phyloP scores from a whole-genome alignment of 1,284 basidiomycete genomes.

The Trichosporon sp. region DNA sequence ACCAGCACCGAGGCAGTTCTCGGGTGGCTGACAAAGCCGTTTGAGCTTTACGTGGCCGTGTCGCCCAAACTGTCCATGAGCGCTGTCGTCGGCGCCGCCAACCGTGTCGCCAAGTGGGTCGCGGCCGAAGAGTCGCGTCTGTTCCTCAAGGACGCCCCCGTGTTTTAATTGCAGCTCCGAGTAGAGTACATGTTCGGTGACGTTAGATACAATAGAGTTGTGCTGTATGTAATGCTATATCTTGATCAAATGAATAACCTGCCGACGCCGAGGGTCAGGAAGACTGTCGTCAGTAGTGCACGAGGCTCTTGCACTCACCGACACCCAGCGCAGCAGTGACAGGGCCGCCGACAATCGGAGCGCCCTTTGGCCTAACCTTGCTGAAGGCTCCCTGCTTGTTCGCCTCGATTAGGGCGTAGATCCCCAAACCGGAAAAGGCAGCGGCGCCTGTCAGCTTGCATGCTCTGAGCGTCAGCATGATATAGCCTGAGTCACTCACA shows the following conservation, averaged over 20 bases:
- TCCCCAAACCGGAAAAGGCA: conserved; percentile 50
- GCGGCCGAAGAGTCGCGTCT: conserved; percentile 78
- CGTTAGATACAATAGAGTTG: conserved; percentile 18
- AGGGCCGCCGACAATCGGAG: conserved; percentile 40
- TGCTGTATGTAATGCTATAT: conserved; percentile 17
- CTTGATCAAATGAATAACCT: conserved; percentile 16
- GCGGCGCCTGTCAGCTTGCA: conserved; percentile 51
- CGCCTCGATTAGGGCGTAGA: conserved; percentile 50
- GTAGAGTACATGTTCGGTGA: neutral
- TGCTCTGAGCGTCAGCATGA: conserved; percentile 34
- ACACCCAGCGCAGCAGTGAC: conserved; percentile 47
- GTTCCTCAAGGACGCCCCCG: conserved; percentile 83
- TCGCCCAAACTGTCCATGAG: conserved; percentile 82
- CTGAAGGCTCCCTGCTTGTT: conserved; percentile 47
- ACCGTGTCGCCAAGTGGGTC: conserved; percentile 85
- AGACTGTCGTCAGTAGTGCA: neutral
- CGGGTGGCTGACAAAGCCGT: conserved; percentile 79
- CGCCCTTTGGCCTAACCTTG: conserved; percentile 40
- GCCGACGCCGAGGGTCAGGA: conserved; percentile 3
- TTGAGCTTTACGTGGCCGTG: conserved; percentile 85
- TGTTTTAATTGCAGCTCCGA: conserved; percentile 63
- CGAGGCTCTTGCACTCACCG: conserved; percentile 37
- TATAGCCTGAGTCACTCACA: neutral
- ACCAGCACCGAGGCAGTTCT: conserved; percentile 84
- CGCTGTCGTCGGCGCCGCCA: conserved; percentile 81